phyloP scores from a whole-genome alignment of 768 basidiomycete species.

The Kwoniella heveanensis region DNA sequence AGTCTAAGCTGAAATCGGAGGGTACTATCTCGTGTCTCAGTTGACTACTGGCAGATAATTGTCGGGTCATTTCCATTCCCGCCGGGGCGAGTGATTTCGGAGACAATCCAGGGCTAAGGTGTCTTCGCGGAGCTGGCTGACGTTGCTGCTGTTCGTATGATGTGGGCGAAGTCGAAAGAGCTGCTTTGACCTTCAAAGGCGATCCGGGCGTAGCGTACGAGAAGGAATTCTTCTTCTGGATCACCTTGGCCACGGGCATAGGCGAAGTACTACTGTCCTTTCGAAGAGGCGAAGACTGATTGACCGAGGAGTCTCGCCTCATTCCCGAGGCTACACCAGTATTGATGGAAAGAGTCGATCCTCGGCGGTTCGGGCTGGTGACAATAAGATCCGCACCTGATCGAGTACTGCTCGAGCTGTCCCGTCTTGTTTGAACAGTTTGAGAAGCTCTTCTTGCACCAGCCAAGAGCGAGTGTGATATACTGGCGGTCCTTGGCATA shows the following conservation, averaged over 20 bases:
- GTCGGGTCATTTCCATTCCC: conserved; percentile 10
- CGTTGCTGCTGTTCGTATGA: background rate
- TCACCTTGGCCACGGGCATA: conserved; percentile 3
- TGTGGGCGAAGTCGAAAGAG: background rate
- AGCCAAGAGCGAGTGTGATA: conserved; percentile 16
- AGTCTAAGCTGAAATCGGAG: conserved; percentile 6
- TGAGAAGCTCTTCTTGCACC: conserved; percentile 14
- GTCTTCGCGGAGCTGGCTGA: background rate
- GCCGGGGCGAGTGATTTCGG: conserved; percentile 11
- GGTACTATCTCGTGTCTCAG: conserved; percentile 16
- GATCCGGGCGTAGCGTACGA: conserved; percentile 31
- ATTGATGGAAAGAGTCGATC: background rate
- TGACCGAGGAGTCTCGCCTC: background rate
- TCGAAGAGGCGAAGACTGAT: conserved; percentile 26
- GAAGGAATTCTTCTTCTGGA: conserved; percentile 36
- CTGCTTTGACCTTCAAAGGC: conserved; percentile 22
- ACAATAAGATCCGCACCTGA: background rate
- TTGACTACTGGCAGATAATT: conserved; percentile 17
- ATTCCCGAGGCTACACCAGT: background rate
- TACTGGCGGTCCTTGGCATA: conserved; percentile 1
- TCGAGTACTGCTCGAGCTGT: conserved; percentile 2
- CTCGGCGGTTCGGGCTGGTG: background rate
- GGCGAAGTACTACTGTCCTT: conserved; percentile 4
- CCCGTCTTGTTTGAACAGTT: background rate
- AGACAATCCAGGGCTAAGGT: conserved; percentile 18